Percentiles rank a stretch among this genome's conserved stretches.
phyloP scores from a whole-genome alignment of 345 rosid genomes.

The Anacardium occidentale region DNA sequence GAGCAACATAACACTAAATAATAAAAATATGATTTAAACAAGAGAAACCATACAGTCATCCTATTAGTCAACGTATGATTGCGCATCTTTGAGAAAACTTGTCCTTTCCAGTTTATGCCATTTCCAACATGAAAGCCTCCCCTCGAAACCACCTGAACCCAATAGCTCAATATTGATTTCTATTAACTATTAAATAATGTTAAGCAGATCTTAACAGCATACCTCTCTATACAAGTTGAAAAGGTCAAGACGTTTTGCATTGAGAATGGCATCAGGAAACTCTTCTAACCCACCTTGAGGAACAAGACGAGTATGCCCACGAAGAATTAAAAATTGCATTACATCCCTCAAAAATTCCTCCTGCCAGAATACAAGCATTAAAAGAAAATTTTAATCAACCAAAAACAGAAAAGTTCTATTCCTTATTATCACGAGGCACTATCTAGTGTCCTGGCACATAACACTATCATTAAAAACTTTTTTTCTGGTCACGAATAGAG shows the following conservation, averaged over 20 bases:
- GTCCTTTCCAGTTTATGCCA: slow-evolving; percentile 99
- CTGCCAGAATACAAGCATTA: slow-evolving; percentile 38
- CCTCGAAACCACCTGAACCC: slow-evolving; percentile 87
- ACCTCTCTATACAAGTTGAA: slow-evolving; percentile 98
- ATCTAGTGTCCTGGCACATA: too few relatives aligned
- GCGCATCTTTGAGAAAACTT: slow-evolving; percentile 99
- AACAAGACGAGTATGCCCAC: slow-evolving; percentile 95
- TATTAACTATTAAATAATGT: slow-evolving; percentile 12
- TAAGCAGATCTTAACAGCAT: slow-evolving; percentile 15
- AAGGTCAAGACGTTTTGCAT: slow-evolving; percentile 94
- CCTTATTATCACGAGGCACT: neutral
- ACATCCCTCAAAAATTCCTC: slow-evolving; percentile 98
- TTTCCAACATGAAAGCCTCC: slow-evolving; percentile 99
- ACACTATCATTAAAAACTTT: too few relatives aligned
- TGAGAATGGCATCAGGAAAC: slow-evolving; percentile 96
- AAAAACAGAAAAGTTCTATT: neutral
- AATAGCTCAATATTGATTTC: slow-evolving; percentile 6
- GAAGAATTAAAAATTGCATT: slow-evolving; percentile 87
- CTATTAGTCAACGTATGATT: slow-evolving; percentile 95
- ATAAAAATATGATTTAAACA: slow-evolving; percentile 7
- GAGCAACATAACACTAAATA: neutral
- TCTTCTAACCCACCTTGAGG: slow-evolving; percentile 93
- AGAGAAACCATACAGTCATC: slow-evolving; percentile 74
- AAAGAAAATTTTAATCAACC: neutral
- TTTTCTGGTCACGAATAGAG: too few relatives aligned